phyloP scores from a whole-genome alignment of 805 yeast species.

The Candida caryicola region DNA sequence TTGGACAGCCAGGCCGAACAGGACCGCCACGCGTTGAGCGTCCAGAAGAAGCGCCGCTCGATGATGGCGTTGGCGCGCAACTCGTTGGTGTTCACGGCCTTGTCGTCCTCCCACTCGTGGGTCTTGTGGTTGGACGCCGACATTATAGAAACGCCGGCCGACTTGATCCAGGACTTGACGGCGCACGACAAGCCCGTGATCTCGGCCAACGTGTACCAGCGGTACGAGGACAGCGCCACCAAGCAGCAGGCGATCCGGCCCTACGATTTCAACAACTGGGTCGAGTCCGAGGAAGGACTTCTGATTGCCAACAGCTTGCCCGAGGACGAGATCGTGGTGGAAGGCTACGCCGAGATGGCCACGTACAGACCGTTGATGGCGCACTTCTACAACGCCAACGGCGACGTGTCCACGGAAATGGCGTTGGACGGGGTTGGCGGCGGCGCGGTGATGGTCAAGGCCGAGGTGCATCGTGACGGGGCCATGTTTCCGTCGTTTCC shows the following conservation, averaged over 20 bases:
- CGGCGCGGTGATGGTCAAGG: conserved; percentile 91
- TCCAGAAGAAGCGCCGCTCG: conserved; percentile 84
- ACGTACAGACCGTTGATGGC: conserved; percentile 97
- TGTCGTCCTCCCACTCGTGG: conserved; percentile 92
- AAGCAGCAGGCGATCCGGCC: conserved; percentile 69
- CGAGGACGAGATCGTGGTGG: conserved; percentile 91
- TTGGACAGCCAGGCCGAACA: conserved; percentile 74
- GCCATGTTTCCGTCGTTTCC: conserved; percentile 99
- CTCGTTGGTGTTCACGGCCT: conserved; percentile 81
- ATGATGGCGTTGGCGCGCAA: conserved; percentile 95
- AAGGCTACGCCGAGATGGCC: conserved; percentile 90
- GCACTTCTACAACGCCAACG: conserved; percentile 66
- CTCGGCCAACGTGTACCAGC: conserved; percentile 91
- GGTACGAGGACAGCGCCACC: conserved; percentile 58
- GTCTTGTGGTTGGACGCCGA: conserved; percentile 96
- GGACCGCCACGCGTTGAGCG: conserved; percentile 83
- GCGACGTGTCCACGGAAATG: conserved; percentile 66
- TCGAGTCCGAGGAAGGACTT: conserved; percentile 75
- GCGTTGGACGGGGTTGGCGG: conserved; percentile 97
- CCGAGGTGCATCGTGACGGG: conserved; percentile 98
- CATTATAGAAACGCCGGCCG: conserved; percentile 81
- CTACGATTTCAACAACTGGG: conserved; percentile 96
- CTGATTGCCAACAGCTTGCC: conserved; percentile 66
- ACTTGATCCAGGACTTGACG: conserved; percentile 83
- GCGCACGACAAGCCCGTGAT: conserved; percentile 81